These are phyloP conservation scores for Xylariaceae sp. DNA, from an alignment of 2,329 filamentous ascomycete genomes.

Conservation along the genomic window DNA sequence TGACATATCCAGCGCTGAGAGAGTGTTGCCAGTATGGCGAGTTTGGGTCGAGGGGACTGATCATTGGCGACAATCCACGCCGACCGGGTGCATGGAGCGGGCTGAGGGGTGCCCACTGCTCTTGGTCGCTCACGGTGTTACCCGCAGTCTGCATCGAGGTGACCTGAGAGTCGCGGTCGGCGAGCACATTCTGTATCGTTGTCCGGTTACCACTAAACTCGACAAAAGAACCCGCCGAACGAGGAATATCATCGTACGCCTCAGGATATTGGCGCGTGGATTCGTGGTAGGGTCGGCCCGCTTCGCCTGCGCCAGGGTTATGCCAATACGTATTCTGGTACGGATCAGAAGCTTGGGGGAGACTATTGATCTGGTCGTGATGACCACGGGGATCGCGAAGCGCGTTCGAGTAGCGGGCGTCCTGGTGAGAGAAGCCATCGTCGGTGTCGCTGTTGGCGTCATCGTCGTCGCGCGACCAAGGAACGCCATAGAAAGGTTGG, in stretches of 20 bases:
- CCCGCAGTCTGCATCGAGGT: conserved; percentile 20
- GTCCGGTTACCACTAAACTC: not conserved
- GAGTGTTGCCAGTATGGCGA: conserved; percentile 5
- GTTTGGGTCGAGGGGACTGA: conserved; percentile 23
- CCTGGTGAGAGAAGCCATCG: not conserved
- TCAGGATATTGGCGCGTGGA: not conserved
- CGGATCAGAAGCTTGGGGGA: not conserved
- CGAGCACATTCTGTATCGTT: conserved; percentile 24
- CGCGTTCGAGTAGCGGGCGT: not conserved
- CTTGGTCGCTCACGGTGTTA: conserved; percentile 42
- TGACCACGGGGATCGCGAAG: not conserved
- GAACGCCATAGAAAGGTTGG: conserved; percentile 32
- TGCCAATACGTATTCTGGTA: not conserved
- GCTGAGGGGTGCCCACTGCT: conserved; percentile 36
- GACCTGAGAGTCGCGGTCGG: conserved; percentile 34
- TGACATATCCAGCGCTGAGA: no score
- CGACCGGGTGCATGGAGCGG: conserved; percentile 10
- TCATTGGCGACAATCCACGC: conserved; percentile 9
- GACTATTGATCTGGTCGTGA: not conserved
- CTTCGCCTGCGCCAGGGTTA: not conserved
- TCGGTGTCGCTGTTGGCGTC: conserved; percentile 1
- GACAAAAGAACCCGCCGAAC: not conserved
- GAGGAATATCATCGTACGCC: not conserved
- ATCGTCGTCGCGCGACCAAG: conserved; percentile 13
- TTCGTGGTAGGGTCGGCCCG: not conserved